phyloP scores from a whole-genome alignment of 768 basidiomycete genomes.

The Glaciozyma martinii region DNA sequence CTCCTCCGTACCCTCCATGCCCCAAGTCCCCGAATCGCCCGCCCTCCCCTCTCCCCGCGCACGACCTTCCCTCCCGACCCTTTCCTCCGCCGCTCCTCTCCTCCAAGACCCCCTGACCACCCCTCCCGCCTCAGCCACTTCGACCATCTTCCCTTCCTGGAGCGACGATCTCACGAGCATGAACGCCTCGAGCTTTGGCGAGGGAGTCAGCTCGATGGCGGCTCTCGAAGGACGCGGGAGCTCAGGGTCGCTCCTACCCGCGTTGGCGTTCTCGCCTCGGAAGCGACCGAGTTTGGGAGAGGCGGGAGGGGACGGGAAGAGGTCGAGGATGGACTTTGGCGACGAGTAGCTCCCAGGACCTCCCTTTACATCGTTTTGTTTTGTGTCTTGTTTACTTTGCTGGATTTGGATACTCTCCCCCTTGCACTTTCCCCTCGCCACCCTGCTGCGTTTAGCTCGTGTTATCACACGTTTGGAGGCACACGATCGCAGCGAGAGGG shows the following conservation, averaged over 20 bases:
- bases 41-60: not conserved
- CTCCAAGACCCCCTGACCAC: not conserved
- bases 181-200: not conserved
- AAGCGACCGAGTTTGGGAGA: not conserved
- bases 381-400: too few relatives aligned
- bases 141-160: not conserved
- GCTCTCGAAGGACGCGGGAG: not conserved
- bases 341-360: too few relatives aligned
- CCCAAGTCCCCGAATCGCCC: not conserved
- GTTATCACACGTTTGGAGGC: too few relatives aligned
- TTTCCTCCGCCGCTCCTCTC: not conserved
- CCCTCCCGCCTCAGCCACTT: not conserved
- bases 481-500: too few relatives aligned
- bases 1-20: not conserved
- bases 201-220: not conserved
- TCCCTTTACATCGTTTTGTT: too few relatives aligned
- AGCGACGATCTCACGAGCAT: not conserved
- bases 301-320: not conserved
- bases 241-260: not conserved
- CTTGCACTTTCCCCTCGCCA: too few relatives aligned
- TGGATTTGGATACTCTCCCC: too few relatives aligned
- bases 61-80: not conserved
- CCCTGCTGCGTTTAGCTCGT: too few relatives aligned
- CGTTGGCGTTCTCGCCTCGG: not conserved
- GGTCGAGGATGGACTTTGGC: not conserved